These are phyloP conservation scores for Fusarium pilosicola DNA, from an alignment of 2,329 filamentous ascomycete species.

Conservation along the genomic window DNA sequence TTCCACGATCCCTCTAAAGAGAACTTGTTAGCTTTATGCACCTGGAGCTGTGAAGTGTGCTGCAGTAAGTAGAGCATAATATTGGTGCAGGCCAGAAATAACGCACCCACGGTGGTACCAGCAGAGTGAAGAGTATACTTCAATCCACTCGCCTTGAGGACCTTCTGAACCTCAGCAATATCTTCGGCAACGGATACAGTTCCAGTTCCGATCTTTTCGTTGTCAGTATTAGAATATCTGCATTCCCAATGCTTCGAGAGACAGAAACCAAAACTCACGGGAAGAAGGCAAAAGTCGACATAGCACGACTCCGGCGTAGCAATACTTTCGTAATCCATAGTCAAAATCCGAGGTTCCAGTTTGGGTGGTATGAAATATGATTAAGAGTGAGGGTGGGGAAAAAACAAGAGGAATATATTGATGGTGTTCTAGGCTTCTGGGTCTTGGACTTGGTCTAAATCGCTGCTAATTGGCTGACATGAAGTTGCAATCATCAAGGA, in stretches of 20 bases:
- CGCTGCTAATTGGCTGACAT: constrained; percentile 33
- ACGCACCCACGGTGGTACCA: constrained; percentile 88
- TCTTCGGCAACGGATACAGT: constrained; percentile 81
- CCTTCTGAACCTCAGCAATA: constrained; percentile 86
- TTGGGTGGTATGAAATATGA: neutral
- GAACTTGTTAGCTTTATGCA: neutral
- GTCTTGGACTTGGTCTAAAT: neutral
- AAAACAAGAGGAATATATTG: neutral
- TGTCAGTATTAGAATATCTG: constrained; percentile 6
- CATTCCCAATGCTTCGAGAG: no score
- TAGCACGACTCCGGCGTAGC: constrained; percentile 79
- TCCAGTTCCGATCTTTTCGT: constrained; percentile 77
- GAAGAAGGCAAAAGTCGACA: constrained; percentile 92
- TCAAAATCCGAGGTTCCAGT: neutral
- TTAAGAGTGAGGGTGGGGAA: neutral
- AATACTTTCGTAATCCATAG: constrained; percentile 60
- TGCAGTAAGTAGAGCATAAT: neutral
- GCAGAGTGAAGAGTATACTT: constrained; percentile 92
- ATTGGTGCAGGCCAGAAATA: constrained; percentile 10
- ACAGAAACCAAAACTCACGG: constrained; percentile 60
- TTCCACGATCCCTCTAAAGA: constrained; percentile 87
- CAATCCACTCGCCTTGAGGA: constrained; percentile 83
- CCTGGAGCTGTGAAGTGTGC: neutral
- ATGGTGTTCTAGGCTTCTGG: neutral
- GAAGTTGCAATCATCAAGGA: constrained; percentile 16